phyloP scores from a whole-genome alignment of 169 alveolate species.

The Pseudocohnilembus persalinus region DNA sequence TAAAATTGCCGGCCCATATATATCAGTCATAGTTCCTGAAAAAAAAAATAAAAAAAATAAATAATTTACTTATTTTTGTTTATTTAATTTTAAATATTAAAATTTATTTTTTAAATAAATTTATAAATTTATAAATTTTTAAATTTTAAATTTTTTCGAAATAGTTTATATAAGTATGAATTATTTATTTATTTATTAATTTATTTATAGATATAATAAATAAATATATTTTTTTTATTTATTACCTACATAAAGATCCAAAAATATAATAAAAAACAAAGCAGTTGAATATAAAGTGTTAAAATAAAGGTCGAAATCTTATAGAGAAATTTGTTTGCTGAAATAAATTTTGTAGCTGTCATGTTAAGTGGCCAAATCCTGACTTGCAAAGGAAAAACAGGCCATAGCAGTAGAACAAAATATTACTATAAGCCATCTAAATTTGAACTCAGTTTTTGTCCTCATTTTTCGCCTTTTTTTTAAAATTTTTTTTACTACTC shows the following conservation, averaged over 20 bases:
- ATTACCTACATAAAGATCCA: background rate
- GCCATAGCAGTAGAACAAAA: background rate
- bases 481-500: too few relatives aligned
- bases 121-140: too few relatives aligned
- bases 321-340: background rate
- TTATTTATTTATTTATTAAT: too few relatives aligned
- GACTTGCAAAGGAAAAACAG: background rate
- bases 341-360: background rate
- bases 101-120: too few relatives aligned
- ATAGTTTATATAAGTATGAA: too few relatives aligned
- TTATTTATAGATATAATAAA: too few relatives aligned
- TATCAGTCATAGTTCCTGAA: background rate
- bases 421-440: background rate
- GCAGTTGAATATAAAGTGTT: background rate
- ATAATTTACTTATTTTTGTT: too few relatives aligned
- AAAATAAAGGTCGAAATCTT: background rate
- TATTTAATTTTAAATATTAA: too few relatives aligned
- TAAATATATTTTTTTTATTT: too few relatives aligned
- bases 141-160: background rate
- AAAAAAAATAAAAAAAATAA: too few relatives aligned
- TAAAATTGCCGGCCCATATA: background rate
- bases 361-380: background rate
- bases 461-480: too few relatives aligned
- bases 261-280: too few relatives aligned
- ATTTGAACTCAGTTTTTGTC: background rate